These are phyloP conservation scores for Podospora fimiseda DNA, from an alignment of 495 filamentous ascomycete species.

Conservation along the genomic window DNA sequence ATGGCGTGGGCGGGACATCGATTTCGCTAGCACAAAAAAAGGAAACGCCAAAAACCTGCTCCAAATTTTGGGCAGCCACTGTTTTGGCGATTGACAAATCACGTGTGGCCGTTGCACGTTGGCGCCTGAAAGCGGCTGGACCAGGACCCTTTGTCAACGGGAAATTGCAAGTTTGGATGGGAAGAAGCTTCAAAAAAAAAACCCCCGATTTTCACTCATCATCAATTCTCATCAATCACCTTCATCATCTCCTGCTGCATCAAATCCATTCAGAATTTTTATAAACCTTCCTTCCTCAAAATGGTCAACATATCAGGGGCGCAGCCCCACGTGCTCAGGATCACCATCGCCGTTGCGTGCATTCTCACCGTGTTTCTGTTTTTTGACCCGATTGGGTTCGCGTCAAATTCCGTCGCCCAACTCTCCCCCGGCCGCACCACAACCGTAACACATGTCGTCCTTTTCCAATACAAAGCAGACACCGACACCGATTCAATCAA, in stretches of 20 bases:
- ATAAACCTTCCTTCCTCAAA: neutral
- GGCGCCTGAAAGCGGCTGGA: too few relatives aligned
- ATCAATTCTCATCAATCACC: neutral
- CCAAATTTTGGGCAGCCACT: too few relatives aligned
- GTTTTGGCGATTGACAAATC: too few relatives aligned
- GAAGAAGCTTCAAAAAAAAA: neutral
- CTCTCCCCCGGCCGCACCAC: neutral
- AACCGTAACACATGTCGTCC: slow-evolving; percentile 49
- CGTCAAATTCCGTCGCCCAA: slow-evolving; percentile 3
- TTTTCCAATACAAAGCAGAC: slow-evolving; percentile 53
- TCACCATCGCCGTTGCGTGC: slow-evolving; percentile 3
- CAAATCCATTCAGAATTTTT: neutral
- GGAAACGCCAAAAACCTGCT: too few relatives aligned
- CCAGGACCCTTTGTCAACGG: too few relatives aligned
- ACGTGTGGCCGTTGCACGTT: neutral
- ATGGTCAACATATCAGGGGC: slow-evolving; percentile 5
- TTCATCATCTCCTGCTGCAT: neutral
- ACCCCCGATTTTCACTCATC: neutral
- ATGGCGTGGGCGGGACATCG: neutral
- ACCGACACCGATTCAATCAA: slow-evolving; percentile 32
- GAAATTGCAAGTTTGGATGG: neutral
- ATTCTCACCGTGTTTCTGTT: slow-evolving; percentile 13
- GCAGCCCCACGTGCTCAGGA: slow-evolving; percentile 10
- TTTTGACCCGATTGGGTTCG: slow-evolving; percentile 20
- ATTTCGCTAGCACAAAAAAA: neutral